phyloP scores from a whole-genome alignment of 2,329 filamentous ascomycete species.

The Venturia carpophila region DNA sequence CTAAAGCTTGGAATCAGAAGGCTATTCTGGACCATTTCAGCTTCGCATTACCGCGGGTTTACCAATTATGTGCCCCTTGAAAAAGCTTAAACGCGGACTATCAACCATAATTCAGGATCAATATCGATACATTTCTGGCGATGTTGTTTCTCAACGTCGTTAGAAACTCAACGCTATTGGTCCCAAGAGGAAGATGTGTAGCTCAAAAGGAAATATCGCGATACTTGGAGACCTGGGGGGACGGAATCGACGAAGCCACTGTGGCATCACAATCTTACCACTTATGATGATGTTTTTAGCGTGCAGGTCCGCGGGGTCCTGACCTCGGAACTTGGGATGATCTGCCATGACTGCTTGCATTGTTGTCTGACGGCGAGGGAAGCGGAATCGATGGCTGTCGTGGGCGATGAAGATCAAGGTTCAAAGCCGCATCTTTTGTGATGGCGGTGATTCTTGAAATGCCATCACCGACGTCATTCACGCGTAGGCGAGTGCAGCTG shows the following conservation, averaged over 20 bases:
- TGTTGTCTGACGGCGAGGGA: background rate
- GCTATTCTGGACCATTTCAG: too few relatives aligned
- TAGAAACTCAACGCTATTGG: too few relatives aligned
- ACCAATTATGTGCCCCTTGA: too few relatives aligned
- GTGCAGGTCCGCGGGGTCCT: slow-evolving; percentile 4
- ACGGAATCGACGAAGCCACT: too few relatives aligned
- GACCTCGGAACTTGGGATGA: slow-evolving; percentile 6
- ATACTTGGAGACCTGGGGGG: too few relatives aligned
- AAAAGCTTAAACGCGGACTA: too few relatives aligned
- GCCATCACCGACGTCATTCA: slow-evolving; percentile 1
- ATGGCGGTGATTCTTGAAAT: background rate
- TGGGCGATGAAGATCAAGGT: background rate
- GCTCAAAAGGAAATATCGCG: too few relatives aligned
- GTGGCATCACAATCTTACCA: slow-evolving; percentile 25
- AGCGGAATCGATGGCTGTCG: background rate
- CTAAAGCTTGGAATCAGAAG: background rate
- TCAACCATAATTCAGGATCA: too few relatives aligned
- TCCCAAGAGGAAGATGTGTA: too few relatives aligned
- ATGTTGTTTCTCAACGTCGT: too few relatives aligned
- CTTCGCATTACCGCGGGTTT: too few relatives aligned
- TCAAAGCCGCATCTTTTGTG: background rate
- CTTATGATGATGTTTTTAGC: slow-evolving; percentile 32
- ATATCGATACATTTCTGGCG: too few relatives aligned
- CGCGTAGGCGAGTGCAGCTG: background rate
- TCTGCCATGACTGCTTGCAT: slow-evolving; percentile 14